Base-by-base conservation (phyloP, 1,284 basidiomycete genomes). In the Tilletia walkeri region DNA sequence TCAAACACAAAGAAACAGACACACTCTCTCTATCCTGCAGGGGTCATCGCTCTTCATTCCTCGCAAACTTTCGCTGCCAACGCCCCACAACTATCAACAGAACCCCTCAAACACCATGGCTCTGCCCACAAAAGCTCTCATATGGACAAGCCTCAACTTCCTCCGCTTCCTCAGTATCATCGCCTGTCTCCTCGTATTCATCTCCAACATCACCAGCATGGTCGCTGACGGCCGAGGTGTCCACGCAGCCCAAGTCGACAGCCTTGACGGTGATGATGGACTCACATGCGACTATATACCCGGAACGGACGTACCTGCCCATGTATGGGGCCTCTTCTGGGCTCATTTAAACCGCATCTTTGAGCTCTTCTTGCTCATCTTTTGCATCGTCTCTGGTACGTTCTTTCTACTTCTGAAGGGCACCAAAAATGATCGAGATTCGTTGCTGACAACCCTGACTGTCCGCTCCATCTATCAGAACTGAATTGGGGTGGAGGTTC, bases 301-400 rank as follows among this genome's bases (percentile, higher is more conserved):
- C 18, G 67, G 66, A 7, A 78, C 75, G 47, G 78, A 80, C 68
- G 74, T 79, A 49, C 78, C 78, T 0, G 72, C 69, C n/a, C 56
- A 72, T 2, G 72, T 75, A 41, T 72, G 78, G 67, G 78, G 78
- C 20, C 69, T 78, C 0, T 78, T 80, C 65, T 80, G 78, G 78
- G 69, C 71, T 0, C 74, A 76, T 47, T 71, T 80, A 0, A 74
- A 80, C 67, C 73, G 76, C 47, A 20, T 71, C 12, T 74, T 68
- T n/a, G 39, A 70, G 10, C 12, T 69, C 16, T 47, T 74, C 7
- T 41, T 77, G 10, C 66, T 74, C 4, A 18, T 73, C 34, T 56
- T 72, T 38, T 69, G 77, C 36, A 41, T 78, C 1, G 70, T 78
- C 24, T 61, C 39, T n/a, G 67, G 54, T 69, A 30, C 14, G 67